phyloP scores from a whole-genome alignment of 305 asterid genomes.

The Fraxinus nigra region DNA sequence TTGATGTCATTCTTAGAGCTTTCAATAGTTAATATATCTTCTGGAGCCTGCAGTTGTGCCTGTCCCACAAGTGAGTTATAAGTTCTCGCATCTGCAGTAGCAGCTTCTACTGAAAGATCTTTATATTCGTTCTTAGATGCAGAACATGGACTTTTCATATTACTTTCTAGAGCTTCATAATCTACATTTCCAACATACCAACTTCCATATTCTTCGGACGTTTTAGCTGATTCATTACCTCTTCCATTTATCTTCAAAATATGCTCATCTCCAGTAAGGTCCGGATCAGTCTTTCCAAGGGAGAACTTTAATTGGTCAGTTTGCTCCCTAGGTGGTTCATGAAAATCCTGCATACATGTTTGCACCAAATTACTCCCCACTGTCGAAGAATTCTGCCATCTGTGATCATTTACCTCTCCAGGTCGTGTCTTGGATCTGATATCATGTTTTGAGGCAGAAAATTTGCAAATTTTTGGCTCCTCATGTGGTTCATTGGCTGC shows the following conservation, averaged over 20 bases:
- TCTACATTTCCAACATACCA: conserved; percentile 23
- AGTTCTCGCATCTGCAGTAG: conserved; percentile 22
- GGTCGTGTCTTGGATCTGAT: conserved; percentile 22
- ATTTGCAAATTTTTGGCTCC: conserved; percentile 21
- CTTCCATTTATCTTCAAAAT: conserved; percentile 26
- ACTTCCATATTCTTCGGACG: conserved; percentile 27
- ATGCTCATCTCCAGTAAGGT: conserved; percentile 28
- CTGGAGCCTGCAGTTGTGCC: conserved; percentile 32
- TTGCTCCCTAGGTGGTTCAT: conserved; percentile 29
- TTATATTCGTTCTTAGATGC: conserved; percentile 28
- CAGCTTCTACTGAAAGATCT: conserved; percentile 28
- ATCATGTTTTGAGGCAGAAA: conserved; percentile 31
- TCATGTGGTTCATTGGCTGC: conserved; percentile 26
- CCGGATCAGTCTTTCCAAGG: conserved; percentile 28
- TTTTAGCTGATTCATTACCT: conserved; percentile 28
- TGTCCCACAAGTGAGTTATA: conserved; percentile 25
- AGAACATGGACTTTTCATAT: conserved; percentile 28
- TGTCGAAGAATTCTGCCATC: conserved; percentile 27
- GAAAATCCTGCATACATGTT: conserved; percentile 29
- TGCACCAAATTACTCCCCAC: conserved; percentile 23
- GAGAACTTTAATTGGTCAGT: conserved; percentile 29
- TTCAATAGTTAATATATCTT: conserved; percentile 22
- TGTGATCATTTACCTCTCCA: conserved; percentile 23
- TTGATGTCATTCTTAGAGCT: conserved; percentile 24
- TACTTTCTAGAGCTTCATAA: conserved; percentile 22